A percentile compares a stretch with the other conserved stretches of the same genome.
Conservation (phyloP, 345 rosid species). For the Melaleuca quinquenervia region DNA sequence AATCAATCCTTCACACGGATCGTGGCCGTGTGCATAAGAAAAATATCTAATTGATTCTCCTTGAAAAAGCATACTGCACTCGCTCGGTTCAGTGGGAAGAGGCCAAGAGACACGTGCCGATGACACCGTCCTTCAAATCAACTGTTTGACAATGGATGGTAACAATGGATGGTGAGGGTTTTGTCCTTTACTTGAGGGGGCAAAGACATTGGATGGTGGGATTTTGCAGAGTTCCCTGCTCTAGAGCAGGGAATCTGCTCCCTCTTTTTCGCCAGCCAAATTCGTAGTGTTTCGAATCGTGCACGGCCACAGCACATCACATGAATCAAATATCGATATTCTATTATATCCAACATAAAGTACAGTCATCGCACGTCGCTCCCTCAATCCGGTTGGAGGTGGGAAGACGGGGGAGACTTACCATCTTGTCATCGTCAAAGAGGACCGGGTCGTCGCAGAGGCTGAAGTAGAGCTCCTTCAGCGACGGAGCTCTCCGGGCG, state of each 20-base stretch:
- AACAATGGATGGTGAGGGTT: too few species aligned
- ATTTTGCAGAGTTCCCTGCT: too few species aligned
- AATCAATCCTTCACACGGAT: neutral
- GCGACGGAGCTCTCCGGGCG: neutral
- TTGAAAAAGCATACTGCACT: neutral
- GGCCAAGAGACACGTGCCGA: neutral
- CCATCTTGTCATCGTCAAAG: neutral
- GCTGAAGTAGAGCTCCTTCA: neutral
- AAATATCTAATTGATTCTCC: neutral
- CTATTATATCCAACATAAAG: neutral
- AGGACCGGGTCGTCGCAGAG: neutral
- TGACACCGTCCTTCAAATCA: accelerated
- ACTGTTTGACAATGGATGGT: neutral
- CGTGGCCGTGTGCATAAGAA: neutral
- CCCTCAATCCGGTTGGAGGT: neutral
- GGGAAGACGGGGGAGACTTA: neutral
- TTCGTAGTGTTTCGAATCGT: neutral
- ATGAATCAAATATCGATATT: neutral
- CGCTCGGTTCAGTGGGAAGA: neutral
- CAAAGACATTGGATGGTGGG: too few species aligned
- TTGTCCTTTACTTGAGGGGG: too few species aligned
- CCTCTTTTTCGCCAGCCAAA: neutral
- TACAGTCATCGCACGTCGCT: neutral
- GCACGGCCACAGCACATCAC: neutral
- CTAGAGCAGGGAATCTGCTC: too few species aligned